Conservation (phyloP, 2,329 filamentous ascomycete species). For the Aureobasidium subglaciale region DNA sequence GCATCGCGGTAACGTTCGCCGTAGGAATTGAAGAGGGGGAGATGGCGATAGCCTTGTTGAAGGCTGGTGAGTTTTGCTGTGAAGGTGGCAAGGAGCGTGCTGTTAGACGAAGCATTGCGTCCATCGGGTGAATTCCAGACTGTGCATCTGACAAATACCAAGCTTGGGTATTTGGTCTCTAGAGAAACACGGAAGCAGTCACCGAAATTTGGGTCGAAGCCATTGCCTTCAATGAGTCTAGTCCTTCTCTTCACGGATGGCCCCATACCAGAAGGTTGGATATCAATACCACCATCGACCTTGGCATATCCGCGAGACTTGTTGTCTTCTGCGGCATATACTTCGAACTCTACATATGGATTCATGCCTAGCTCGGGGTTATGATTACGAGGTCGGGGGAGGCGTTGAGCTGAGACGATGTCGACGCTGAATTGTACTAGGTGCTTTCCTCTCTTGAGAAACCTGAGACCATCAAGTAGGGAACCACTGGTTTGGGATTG, state of each 20-base stretch:
- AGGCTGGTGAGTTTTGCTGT: conserved; percentile 87
- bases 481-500: conserved; percentile 49
- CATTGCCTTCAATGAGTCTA: conserved; percentile 74
- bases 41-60: conserved; percentile 84
- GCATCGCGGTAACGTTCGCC: conserved; percentile 94
- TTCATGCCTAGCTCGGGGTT: conserved; percentile 72
- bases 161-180: conserved; percentile 87
- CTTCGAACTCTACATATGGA: conserved; percentile 89
- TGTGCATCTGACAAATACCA: conserved; percentile 89
- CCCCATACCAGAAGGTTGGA: conserved; percentile 59
- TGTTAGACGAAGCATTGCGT: conserved; percentile 56
- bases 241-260: conserved; percentile 73
- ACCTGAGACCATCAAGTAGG: conserved; percentile 34
- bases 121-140: conserved; percentile 82
- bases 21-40: conserved; percentile 80
- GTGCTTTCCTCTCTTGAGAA: conserved; percentile 65
- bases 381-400: conserved; percentile 73
- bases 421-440: conserved; percentile 79
- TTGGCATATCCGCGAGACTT: conserved; percentile 67
- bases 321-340: conserved; percentile 81
- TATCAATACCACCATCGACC: conserved; percentile 59
- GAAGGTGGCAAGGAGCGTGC: conserved; percentile 69
- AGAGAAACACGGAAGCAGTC: conserved; percentile 72
- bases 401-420: conserved; percentile 87
- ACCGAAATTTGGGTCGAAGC: conserved; percentile 86